Conservation (phyloP, 257 asterid genomes). For the Paraleonurus japonicus region DNA sequence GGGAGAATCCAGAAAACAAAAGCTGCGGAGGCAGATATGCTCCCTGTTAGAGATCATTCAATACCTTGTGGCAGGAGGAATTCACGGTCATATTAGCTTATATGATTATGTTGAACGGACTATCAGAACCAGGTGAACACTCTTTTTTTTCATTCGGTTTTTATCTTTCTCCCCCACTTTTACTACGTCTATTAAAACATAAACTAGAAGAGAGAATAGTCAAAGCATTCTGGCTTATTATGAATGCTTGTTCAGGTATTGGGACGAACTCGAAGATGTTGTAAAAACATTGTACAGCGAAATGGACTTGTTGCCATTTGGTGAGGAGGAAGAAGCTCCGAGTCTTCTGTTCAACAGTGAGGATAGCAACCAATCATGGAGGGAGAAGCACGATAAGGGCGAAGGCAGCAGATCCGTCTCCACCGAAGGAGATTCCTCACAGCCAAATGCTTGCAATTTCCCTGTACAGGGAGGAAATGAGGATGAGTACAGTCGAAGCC, state of each 20-base stretch:
- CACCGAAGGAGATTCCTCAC: conserved; percentile 49
- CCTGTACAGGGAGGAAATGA: conserved; percentile 32
- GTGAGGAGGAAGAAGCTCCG: conserved; percentile 76
- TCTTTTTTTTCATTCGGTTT: not conserved
- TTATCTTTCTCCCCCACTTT: not conserved
- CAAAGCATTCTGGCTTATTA: not conserved
- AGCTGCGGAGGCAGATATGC: conserved; percentile 81
- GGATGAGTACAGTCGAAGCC: conserved; percentile 51
- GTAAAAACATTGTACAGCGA: conserved; percentile 52
- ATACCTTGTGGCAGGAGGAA: conserved; percentile 87
- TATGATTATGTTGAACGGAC: conserved; percentile 78
- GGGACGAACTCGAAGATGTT: conserved; percentile 50
- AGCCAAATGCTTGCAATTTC: conserved; percentile 36
- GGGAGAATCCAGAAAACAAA: conserved; percentile 61
- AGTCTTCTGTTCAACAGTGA: conserved; percentile 66
- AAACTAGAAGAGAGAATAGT: too few relatives aligned
- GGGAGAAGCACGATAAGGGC: conserved; percentile 50
- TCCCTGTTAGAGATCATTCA: conserved; percentile 82
- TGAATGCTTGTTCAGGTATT: conserved; percentile 48
- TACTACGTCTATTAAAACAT: too few relatives aligned
- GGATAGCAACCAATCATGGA: conserved; percentile 89
- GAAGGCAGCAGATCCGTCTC: conserved; percentile 51
- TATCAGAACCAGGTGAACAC: conserved; percentile 72
- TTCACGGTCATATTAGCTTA: conserved; percentile 74
- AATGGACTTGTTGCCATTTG: conserved; percentile 90